Evolutionary conservation across 345 rosid genomes (phyloP).

Genomic region (Lepidium didymum): DNA sequence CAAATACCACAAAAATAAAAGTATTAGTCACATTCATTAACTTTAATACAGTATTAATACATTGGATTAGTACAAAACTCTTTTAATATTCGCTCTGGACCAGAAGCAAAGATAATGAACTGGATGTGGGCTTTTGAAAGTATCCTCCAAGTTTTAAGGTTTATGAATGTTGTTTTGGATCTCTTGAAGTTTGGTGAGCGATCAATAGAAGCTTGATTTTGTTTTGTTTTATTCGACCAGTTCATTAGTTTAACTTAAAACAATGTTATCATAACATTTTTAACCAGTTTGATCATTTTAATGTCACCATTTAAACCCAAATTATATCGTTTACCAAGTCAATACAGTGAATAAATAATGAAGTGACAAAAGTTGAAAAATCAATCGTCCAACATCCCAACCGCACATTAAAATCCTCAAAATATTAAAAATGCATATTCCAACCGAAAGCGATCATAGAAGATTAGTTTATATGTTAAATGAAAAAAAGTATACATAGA

Average conservation of each 20-base stretch:
- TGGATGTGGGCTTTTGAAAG: neutral
- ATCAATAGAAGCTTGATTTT: too few relatives aligned
- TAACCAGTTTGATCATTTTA: too few relatives aligned
- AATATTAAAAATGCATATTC: neutral
- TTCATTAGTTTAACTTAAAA: too few relatives aligned
- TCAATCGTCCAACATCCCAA: neutral
- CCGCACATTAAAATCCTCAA: neutral
- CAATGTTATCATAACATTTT: too few relatives aligned
- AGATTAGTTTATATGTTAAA: neutral
- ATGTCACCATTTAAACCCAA: too few relatives aligned
- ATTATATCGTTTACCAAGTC: too few relatives aligned
- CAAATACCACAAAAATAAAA: neutral
- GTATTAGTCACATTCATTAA: neutral
- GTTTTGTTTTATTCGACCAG: too few relatives aligned
- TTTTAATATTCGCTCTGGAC: neutral
- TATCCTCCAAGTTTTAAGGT: neutral
- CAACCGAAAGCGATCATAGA: conserved; percentile 2
- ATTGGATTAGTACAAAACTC: neutral
- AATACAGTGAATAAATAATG: too few relatives aligned
- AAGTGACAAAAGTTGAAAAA: neutral
- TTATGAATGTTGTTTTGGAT: neutral
- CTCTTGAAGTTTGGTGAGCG: neutral
- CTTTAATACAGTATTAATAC: neutral
- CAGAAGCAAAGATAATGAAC: neutral
- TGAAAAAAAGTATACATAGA: neutral